A percentile compares a stretch with the other conserved stretches of the same genome.
phyloP scores from a whole-genome alignment of 2,329 filamentous ascomycete species.

The Pseudocercospora fijiensis region DNA sequence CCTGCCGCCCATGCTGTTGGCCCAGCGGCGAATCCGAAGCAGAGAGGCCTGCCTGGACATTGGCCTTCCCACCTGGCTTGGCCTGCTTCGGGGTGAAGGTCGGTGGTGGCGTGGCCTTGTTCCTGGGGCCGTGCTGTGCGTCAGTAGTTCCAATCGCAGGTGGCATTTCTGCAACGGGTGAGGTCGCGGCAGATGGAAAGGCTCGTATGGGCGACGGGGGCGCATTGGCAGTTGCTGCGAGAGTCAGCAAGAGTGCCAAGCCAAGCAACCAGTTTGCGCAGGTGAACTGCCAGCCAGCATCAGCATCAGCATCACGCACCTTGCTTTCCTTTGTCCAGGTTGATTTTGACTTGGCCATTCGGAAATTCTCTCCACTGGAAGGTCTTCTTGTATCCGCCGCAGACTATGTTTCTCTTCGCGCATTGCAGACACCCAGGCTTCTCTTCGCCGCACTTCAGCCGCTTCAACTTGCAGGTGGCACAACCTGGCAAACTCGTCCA shows the following conservation, averaged over 20 bases:
- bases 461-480: constrained; percentile 70
- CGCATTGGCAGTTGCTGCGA: constrained; percentile 12
- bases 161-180: constrained; percentile 1
- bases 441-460: constrained; percentile 71
- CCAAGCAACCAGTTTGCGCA: constrained; percentile 1
- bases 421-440: constrained; percentile 48
- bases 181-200: neutral
- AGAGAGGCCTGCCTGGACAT: neutral
- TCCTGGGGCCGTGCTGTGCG: neutral
- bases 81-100: neutral
- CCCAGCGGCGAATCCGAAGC: neutral
- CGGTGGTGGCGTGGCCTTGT: neutral
- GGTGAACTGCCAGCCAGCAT: too few species aligned
- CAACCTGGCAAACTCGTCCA: constrained; percentile 54
- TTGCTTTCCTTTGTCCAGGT: constrained; percentile 37
- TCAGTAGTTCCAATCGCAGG: neutral
- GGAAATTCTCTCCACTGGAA: constrained; percentile 70
- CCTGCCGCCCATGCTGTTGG: neutral
- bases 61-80: neutral
- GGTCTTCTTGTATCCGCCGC: constrained; percentile 71
- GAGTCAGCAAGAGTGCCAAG: constrained; percentile 10
- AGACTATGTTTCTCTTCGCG: constrained; percentile 61
- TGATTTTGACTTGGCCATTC: constrained; percentile 57
- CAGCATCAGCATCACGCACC: constrained; percentile 12
- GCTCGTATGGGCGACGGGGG: constrained; percentile 2